These are phyloP conservation scores for Linderina pennispora DNA, from an alignment of 192 early-diverging fungal genomes.

Conservation along the genomic window DNA sequence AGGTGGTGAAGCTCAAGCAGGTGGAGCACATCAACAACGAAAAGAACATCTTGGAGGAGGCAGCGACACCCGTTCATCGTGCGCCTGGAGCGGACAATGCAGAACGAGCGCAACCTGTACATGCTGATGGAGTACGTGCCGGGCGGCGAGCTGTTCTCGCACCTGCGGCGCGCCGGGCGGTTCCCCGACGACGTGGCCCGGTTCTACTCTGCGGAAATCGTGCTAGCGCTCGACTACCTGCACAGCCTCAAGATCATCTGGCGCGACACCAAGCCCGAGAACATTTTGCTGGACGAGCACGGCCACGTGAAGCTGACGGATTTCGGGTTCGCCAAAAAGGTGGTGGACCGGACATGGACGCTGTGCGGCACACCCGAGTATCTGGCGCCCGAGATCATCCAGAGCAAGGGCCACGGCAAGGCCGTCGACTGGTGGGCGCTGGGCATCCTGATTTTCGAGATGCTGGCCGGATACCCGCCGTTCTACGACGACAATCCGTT, in stretches of 20 bases:
- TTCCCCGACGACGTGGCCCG: slow-evolving; percentile 93
- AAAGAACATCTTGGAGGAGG: slow-evolving; percentile 67
- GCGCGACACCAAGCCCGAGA: slow-evolving; percentile 95
- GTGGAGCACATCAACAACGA: slow-evolving; percentile 84
- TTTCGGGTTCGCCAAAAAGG: slow-evolving; percentile 97
- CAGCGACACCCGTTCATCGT: slow-evolving; percentile 81
- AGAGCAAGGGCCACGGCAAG: slow-evolving; percentile 94
- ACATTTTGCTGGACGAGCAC: slow-evolving; percentile 70
- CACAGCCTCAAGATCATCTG: slow-evolving; percentile 94
- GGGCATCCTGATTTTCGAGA: slow-evolving; percentile 96
- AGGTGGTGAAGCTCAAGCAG: slow-evolving; percentile 77
- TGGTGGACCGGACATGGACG: slow-evolving; percentile 90
- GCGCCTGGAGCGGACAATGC: slow-evolving; percentile 87
- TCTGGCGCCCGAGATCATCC: slow-evolving; percentile 95
- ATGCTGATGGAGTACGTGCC: slow-evolving; percentile 96
- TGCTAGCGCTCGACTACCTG: slow-evolving; percentile 91
- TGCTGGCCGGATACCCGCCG: slow-evolving; percentile 95
- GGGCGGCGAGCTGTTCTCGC: slow-evolving; percentile 95
- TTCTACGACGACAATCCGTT: slow-evolving; percentile 98
- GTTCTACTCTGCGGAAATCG: slow-evolving; percentile 95
- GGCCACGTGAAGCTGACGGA: slow-evolving; percentile 98
- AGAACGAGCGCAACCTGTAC: slow-evolving; percentile 89
- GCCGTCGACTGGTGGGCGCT: slow-evolving; percentile 99
- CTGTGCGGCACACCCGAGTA: slow-evolving; percentile 98
- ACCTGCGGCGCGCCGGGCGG: slow-evolving; percentile 82